phyloP scores from a whole-genome alignment of 2,329 filamentous ascomycete species.

The Penicillium sp. region DNA sequence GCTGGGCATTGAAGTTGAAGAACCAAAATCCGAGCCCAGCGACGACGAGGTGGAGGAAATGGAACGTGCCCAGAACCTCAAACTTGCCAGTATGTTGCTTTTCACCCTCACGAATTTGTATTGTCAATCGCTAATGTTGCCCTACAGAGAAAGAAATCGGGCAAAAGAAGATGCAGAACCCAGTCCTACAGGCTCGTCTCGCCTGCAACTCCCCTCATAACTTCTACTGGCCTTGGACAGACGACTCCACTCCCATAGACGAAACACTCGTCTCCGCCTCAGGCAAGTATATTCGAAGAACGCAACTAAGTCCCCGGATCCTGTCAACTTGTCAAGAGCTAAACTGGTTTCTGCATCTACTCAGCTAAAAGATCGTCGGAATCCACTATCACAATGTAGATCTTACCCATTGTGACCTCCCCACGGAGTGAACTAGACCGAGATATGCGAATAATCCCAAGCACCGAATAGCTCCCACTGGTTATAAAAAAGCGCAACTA shows the following conservation, averaged over 20 bases:
- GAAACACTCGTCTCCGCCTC: conserved; percentile 80
- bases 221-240: conserved; percentile 87
- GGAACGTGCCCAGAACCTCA: conserved; percentile 63
- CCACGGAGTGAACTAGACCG: neutral
- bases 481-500: too few species aligned
- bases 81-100: conserved; percentile 67
- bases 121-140: conserved; percentile 28
- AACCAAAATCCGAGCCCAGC: conserved; percentile 51
- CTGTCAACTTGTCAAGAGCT: too few species aligned
- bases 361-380: neutral
- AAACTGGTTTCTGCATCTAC: neutral
- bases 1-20: conserved; percentile 58
- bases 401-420: neutral
- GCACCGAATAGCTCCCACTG: neutral
- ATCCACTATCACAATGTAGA: neutral
- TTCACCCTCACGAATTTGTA: neutral
- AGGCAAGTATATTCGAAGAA: conserved; percentile 44
- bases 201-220: conserved; percentile 94
- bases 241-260: conserved; percentile 61
- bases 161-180: conserved; percentile 88
- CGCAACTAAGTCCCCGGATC: neutral
- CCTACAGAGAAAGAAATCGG: conserved; percentile 71
- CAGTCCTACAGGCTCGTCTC: conserved; percentile 83
- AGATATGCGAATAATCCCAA: neutral
- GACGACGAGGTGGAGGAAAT: conserved; percentile 57